Evolutionary conservation across 2,329 filamentous ascomycete genomes (phyloP).

Genomic region (Clarireedia hainanense): DNA sequence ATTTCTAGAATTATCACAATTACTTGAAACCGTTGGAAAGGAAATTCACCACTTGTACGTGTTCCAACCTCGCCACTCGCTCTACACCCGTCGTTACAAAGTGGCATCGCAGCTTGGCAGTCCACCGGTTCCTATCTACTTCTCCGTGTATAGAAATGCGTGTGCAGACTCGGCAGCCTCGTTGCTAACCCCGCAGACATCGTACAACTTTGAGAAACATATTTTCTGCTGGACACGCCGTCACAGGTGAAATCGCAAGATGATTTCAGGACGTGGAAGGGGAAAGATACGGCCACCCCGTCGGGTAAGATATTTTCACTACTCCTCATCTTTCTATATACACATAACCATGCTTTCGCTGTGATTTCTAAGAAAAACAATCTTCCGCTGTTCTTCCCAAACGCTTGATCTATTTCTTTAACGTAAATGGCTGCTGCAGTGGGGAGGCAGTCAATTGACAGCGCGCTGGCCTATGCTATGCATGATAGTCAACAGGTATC

Average conservation of each 20-base stretch:
- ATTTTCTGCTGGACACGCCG: background rate
- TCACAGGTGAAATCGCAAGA: conserved; percentile 18
- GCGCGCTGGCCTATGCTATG: background rate
- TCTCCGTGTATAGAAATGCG: background rate
- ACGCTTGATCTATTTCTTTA: background rate
- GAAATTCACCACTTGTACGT: too few species aligned
- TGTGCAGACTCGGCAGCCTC: background rate
- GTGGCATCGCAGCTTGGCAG: too few species aligned
- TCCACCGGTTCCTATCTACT: too few species aligned
- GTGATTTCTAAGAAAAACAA: background rate
- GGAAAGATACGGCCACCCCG: conserved; percentile 60
- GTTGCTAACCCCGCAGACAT: background rate
- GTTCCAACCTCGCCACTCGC: too few species aligned
- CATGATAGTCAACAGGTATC: conserved; percentile 3
- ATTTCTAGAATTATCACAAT: too few species aligned
- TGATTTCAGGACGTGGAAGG: conserved; percentile 44
- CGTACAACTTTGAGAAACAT: background rate
- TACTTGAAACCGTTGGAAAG: too few species aligned
- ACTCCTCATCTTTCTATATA: background rate
- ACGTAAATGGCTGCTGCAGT: background rate
- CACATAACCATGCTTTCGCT: background rate
- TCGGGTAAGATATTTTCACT: conserved; percentile 44
- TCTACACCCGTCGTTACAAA: too few species aligned
- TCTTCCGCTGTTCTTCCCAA: background rate
- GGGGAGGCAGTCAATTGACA: background rate